Conservation (phyloP, 176 grass and related monocot species). For the Elaeis guineensis region DNA sequence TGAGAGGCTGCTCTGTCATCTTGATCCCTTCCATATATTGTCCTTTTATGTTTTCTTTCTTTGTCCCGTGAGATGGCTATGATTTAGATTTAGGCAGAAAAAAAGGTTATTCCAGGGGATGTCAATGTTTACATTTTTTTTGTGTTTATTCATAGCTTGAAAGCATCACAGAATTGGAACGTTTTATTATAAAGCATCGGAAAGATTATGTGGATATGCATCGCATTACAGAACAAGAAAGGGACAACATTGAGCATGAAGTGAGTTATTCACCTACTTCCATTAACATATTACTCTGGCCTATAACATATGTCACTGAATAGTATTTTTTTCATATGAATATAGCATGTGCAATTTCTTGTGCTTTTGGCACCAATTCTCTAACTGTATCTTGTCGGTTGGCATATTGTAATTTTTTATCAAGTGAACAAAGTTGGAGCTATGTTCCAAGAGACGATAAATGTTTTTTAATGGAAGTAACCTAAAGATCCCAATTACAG, state of each 20-base stretch:
- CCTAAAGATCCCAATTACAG: too few species aligned
- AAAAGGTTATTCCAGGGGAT: not conserved
- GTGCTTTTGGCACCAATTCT: too few species aligned
- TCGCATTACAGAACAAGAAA: constrained; percentile 85
- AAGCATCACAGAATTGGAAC: constrained; percentile 73
- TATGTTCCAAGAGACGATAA: too few species aligned
- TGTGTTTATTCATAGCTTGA: constrained; percentile 44
- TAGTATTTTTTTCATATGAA: too few species aligned
- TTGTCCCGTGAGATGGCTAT: not conserved
- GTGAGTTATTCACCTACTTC: constrained; percentile 28
- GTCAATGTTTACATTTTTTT: constrained; percentile 3
- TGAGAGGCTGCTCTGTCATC: not conserved
- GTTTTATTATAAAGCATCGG: constrained; percentile 70
- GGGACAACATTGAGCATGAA: constrained; percentile 97
- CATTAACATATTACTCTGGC: not conserved
- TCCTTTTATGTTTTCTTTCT: not conserved
- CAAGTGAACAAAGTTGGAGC: too few species aligned
- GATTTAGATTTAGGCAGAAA: not conserved
- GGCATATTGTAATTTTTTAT: too few species aligned
- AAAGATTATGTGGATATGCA: constrained; percentile 85
- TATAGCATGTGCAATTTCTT: too few species aligned
- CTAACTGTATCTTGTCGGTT: too few species aligned
- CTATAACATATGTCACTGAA: too few species aligned
- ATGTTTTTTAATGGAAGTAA: too few species aligned
- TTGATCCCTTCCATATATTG: too few species aligned